These are phyloP conservation scores for Psilocybe tampanensis DNA, from an alignment of 768 basidiomycete species.

Conservation along the genomic window DNA sequence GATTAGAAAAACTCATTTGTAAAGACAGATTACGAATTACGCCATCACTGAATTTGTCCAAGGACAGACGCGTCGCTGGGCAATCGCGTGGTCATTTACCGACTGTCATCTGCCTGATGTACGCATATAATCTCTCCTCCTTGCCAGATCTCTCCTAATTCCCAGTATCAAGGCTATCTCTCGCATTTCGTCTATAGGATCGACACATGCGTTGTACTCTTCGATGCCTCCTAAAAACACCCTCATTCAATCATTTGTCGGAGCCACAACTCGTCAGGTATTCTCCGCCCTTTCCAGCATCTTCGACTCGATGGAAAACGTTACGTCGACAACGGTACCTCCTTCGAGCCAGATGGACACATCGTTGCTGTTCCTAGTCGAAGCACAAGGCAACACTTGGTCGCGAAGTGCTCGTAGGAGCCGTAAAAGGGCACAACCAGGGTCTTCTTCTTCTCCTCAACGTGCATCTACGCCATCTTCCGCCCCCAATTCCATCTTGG, in stretches of 20 bases:
- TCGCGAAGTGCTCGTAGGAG: conserved; percentile 54
- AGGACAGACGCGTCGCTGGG: conserved; percentile 92
- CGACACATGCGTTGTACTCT: conserved; percentile 45
- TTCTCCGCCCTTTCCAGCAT: conserved; percentile 26
- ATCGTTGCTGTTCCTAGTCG: conserved; percentile 16
- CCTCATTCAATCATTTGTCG: conserved; percentile 23
- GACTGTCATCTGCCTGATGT: conserved; percentile 77
- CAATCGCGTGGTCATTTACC: conserved; percentile 82
- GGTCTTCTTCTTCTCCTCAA: background rate
- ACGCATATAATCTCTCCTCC: conserved; percentile 28
- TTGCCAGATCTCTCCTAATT: background rate
- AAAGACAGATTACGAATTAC: conserved; percentile 81
- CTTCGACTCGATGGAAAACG: conserved; percentile 34
- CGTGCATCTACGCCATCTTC: background rate
- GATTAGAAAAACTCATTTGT: background rate
- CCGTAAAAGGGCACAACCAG: background rate
- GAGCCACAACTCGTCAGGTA: background rate
- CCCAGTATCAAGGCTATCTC: conserved; percentile 28
- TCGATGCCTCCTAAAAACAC: conserved; percentile 63
- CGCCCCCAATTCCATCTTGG: background rate
- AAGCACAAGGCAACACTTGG: conserved; percentile 46
- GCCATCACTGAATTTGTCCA: conserved; percentile 82
- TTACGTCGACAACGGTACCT: background rate
- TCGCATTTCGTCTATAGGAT: conserved; percentile 28
- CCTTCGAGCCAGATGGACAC: background rate